Evolutionary conservation across 164 flowering plant species (phyloP), one percentile per base, ranked within the genome.

Genomic region (Sedum album): DNA sequence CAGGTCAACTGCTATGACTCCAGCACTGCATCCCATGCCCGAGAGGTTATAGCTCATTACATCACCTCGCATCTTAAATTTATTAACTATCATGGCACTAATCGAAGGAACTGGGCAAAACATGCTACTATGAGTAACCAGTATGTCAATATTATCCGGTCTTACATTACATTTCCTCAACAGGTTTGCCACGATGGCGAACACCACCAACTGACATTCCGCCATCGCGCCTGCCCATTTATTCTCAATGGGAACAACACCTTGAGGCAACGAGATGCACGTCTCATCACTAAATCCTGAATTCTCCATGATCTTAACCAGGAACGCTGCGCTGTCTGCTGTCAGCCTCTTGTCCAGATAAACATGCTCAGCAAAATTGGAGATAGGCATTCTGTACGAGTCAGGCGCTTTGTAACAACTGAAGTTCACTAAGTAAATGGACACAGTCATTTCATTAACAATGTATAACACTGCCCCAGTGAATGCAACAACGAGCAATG

Each of bases 1-100:
- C 2, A 79, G 70, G 17, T 72, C 71, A 0, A 79, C 71, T 1
- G 81, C 61, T n/a, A 73, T 20, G 33, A 78, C 49, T 25, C 81
- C 76, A 5, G 79, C 82, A 63, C 82, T 81, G 66, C 84, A 81
- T 2, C 84, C 84, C 84, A 81, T 81, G 1, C 84, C 84, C 1
- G 82, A 71, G 11, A 81, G 79, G 60, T 77, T 75, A 60, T 75
- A 78, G 39, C 80, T 79, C 77, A 13, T 73, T 60, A 79, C 33
- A 26, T 81, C 70, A 68, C 79, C 72, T 61, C 77, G 71, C 77
- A 79, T 71, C n/a, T 48, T 53, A 68, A 71, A 81, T 21, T 51
- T 23, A 51, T 51, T 51, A 23, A 51, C 57, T 51, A 51, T 51
- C 57, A 51, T 46, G 17, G 51, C 51, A 46, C 20, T 46, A 17